A percentile compares a stretch with the other conserved stretches of the same genome.
phyloP scores from a whole-genome alignment of 164 flowering plant species.

The Cinnamomum chago region DNA sequence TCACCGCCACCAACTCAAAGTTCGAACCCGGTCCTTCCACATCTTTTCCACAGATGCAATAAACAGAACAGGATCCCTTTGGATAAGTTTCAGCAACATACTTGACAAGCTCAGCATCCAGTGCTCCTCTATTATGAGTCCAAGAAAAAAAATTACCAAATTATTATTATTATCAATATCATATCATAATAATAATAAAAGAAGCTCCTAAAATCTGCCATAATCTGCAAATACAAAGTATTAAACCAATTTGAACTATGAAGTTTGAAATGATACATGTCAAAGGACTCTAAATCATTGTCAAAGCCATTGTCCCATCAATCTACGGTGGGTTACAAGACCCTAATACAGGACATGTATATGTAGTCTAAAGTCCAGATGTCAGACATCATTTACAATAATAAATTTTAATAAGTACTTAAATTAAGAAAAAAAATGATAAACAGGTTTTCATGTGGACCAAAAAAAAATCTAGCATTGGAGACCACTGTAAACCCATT shows the following conservation, averaged over 20 bases:
- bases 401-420: too few species aligned
- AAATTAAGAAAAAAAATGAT: background rate
- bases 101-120: slow-evolving; percentile 76
- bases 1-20: slow-evolving; percentile 86
- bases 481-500: background rate
- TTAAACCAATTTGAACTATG: too few species aligned
- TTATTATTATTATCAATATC: background rate
- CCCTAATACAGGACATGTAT: background rate
- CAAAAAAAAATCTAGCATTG: background rate
- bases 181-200: background rate
- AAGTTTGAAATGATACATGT: too few species aligned
- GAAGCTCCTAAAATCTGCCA: too few species aligned
- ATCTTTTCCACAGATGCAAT: slow-evolving; percentile 76
- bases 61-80: slow-evolving; percentile 83
- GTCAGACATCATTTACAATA: background rate
- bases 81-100: slow-evolving; percentile 89
- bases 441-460: background rate
- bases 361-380: background rate
- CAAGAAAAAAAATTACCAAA: slow-evolving; percentile 7
- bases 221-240: too few species aligned
- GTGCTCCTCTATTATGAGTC: slow-evolving; percentile 56
- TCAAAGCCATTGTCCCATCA: too few species aligned
- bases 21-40: slow-evolving; percentile 81
- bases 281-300: too few species aligned
- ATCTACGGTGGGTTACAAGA: background rate